Base-by-base conservation (phyloP, 345 rosid genomes). In the Eucalyptus regnans region DNA sequence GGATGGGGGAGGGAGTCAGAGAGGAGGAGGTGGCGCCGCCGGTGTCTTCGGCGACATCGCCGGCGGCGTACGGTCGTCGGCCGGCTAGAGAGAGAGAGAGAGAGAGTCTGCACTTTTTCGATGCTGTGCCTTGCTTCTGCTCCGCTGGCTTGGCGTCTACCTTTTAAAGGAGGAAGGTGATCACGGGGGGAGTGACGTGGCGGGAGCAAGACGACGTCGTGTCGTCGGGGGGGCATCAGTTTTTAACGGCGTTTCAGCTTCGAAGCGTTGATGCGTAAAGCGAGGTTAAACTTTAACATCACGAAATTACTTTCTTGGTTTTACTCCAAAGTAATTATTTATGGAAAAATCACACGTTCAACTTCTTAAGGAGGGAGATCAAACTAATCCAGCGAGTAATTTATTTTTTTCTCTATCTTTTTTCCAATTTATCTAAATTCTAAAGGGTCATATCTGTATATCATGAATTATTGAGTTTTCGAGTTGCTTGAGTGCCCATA, bases 401-500 rank as follows among this genome's bases (percentile, higher is more conserved):
- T 18, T 18, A 17, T 71, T 18, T 71, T 37, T 68, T 4, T 18
- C 3, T 9, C 7, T 18, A 6, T 18, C 8, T 20, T 37, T 64
- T 64, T 76, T 18, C 48, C 7, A 10, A 18, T 9, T 71, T 10
- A 4, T 37, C 27, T 22, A 76, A 37, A 76, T 76, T 6, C 46
- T 76, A 20, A 37, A 37, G 4, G 8, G 13, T 18, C 10, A 20
- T 76, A 76, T 76, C 1, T 6, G 14, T 9, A 37, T 12, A 76
- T 6, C 8, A 6, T 20, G 4, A 37, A 76, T 76, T 18, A 18
- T 37, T 33, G 20, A 16, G 43, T 68, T 31, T 68, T 68, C 3
- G 4, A 76, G 14, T 37, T 18, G 46, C 8, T 9, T 0, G 5
- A 0, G 1, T 0, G 2, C 7, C 9, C 1, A 33, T 8, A 1